A percentile compares a stretch with the other conserved stretches of the same genome.
phyloP scores from a whole-genome alignment of 78 protist species.

The Dictyostelium capitatum region DNA sequence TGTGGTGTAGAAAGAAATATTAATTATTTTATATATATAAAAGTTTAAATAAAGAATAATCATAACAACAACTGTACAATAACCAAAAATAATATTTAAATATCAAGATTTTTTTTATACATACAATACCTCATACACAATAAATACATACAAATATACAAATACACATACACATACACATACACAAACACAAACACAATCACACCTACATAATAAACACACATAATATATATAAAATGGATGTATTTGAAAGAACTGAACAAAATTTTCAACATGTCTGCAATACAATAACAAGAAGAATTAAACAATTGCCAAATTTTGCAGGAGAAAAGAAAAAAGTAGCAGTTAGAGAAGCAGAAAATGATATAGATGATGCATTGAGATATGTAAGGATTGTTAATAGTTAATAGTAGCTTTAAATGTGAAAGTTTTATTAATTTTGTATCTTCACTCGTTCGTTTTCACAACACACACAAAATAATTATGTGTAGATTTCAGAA shows the following conservation, averaged over 20 bases:
- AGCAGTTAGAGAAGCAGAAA: constrained; percentile 68
- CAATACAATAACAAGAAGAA: constrained; percentile 57
- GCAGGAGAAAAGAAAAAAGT: constrained; percentile 58
- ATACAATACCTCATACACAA: too few relatives aligned
- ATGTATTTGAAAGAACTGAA: constrained; percentile 60
- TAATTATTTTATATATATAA: too few relatives aligned
- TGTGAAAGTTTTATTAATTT: too few relatives aligned
- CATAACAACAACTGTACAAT: not conserved
- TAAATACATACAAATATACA: too few relatives aligned
- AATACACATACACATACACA: not conserved
- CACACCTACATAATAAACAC: too few relatives aligned
- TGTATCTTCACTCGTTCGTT: not conserved
- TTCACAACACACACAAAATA: too few relatives aligned
- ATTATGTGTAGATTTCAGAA: constrained; percentile 17
- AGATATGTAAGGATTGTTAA: constrained; percentile 9
- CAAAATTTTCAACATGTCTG: constrained; percentile 68
- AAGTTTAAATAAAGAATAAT: too few relatives aligned
- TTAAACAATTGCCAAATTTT: constrained; percentile 62
- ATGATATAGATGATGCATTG: constrained; percentile 60
- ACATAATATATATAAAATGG: constrained; percentile 11
- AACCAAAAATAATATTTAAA: too few relatives aligned
- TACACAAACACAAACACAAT: not conserved
- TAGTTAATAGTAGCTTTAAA: not conserved
- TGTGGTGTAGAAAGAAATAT: too few relatives aligned
- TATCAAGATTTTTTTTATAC: too few relatives aligned